Base-by-base conservation (phyloP, 176 grass and related monocot species). In the Thalia dealbata region DNA sequence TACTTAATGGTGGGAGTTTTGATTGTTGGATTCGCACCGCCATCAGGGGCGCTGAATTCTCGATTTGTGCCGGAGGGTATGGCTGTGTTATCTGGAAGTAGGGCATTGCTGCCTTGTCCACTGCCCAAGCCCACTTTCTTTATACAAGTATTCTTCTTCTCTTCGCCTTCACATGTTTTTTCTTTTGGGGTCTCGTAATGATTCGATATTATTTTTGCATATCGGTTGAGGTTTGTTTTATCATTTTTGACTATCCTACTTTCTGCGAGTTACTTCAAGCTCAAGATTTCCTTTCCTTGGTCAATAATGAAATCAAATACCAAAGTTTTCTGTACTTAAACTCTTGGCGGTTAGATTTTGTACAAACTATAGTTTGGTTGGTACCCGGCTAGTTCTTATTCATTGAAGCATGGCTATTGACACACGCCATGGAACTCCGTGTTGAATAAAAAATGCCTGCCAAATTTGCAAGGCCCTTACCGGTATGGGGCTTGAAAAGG, bases 41-140 rank as follows among this genome's bases (percentile, higher is more conserved):
- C 8, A 10, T 52, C 25, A 89, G 89, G 92, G 23, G 88, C 91
- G 46, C 92, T 91, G 82, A 96, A 96, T 71, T 83, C 87, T 80
- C 83, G 89, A 43, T 89, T 96, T 86, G 86, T 79, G 56, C 67
- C 89, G 64, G 82, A 91, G 71, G 86, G 89, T 75, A 91, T 96
- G 92, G 89, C 89, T 27, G 74, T 91, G 42, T 27, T 96, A 58
- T 76, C 86, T 3, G 71, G 81, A 54, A 84, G 82, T 45, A 88
- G 92, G 25, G 75, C 80, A 58, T 55, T 91, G 58, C 62, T 91
- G 14, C 87, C 78, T 0, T 64, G 75, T 16, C 92, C 92, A 10
- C 38, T 45, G 58, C 72, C 76, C 23, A 96, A 96, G 81, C 86
- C 92, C 45, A 48, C 64, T 91, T 77, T 76, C 89, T 89, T 11